phyloP scores from a whole-genome alignment of 2,329 filamentous ascomycete species.

The Byssothecium circinans region DNA sequence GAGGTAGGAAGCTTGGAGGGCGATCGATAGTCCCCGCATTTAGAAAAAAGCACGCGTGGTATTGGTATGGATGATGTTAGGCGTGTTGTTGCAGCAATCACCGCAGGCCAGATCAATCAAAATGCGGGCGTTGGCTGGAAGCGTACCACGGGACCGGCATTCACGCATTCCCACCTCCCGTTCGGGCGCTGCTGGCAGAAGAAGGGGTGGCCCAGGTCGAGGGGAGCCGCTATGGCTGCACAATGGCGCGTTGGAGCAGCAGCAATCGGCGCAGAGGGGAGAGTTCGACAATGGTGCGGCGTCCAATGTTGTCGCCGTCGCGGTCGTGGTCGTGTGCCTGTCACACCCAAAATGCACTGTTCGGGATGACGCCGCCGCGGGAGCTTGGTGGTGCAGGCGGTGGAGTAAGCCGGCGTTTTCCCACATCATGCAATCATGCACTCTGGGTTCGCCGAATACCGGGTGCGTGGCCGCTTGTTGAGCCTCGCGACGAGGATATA shows the following conservation, averaged over 20 bases:
- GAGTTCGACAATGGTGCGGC: conserved; percentile 1
- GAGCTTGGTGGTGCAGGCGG: background rate
- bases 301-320: background rate
- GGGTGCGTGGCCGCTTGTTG: conserved; percentile 8
- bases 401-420: conserved; percentile 26
- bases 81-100: no score
- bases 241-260: no score
- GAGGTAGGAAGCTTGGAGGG: conserved; percentile 32
- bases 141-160: conserved; percentile 31
- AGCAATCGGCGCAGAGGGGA: no score
- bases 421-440: conserved; percentile 9
- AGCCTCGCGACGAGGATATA: conserved; percentile 1
- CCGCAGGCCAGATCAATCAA: conserved; percentile 28
- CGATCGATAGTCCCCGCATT: conserved; percentile 40
- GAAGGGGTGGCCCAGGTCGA: background rate
- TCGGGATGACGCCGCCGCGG: conserved; percentile 14
- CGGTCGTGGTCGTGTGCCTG: conserved; percentile 31
- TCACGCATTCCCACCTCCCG: no score
- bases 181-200: no score
- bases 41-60: conserved; percentile 31
- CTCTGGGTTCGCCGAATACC: conserved; percentile 18
- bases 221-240: conserved; percentile 3
- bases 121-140: conserved; percentile 21
- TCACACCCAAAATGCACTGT: conserved; percentile 1
- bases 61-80: conserved; percentile 22